These are phyloP conservation scores for Silene coronaria DNA, from an alignment of 179 eudicot genomes.

Conservation along the genomic window DNA sequence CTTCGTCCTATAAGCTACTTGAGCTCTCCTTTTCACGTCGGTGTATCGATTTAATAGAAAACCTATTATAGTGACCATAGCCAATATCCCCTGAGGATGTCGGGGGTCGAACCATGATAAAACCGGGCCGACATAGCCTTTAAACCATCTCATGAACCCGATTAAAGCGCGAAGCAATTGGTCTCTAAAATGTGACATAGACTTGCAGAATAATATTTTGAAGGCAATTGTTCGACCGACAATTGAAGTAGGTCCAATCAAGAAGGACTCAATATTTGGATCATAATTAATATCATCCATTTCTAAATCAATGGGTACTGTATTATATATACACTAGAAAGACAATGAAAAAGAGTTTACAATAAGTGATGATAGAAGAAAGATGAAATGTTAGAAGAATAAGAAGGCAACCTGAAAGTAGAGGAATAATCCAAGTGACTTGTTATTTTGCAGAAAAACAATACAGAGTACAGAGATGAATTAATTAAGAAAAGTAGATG, in stretches of 20 bases:
- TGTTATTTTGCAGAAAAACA: constrained; percentile 2
- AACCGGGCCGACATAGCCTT: constrained; percentile 38
- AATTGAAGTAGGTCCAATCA: constrained; percentile 70
- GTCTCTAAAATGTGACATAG: constrained; percentile 61
- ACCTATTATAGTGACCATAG: constrained; percentile 63
- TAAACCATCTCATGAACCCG: constrained; percentile 26
- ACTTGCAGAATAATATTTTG: constrained; percentile 69
- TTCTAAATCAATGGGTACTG: not conserved
- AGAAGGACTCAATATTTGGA: constrained; percentile 58
- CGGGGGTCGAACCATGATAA: constrained; percentile 86
- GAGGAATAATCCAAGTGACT: constrained; percentile 3
- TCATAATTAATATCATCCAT: constrained; percentile 92
- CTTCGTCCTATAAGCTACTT: constrained; percentile 77
- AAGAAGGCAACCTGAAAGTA: constrained; percentile 20
- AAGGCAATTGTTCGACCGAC: constrained; percentile 83
- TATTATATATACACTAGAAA: no score
- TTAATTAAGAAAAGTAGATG: no score
- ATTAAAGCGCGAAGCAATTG: constrained; percentile 33
- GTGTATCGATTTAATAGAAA: constrained; percentile 72
- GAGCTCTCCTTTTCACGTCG: constrained; percentile 63
- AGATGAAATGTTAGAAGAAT: not conserved
- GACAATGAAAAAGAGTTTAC: no score
- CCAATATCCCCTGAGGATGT: constrained; percentile 81
- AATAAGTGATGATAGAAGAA: no score
- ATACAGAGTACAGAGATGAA: not conserved